Base-by-base conservation (phyloP, 768 basidiomycete genomes). In the Trametes cinnabarina region DNA sequence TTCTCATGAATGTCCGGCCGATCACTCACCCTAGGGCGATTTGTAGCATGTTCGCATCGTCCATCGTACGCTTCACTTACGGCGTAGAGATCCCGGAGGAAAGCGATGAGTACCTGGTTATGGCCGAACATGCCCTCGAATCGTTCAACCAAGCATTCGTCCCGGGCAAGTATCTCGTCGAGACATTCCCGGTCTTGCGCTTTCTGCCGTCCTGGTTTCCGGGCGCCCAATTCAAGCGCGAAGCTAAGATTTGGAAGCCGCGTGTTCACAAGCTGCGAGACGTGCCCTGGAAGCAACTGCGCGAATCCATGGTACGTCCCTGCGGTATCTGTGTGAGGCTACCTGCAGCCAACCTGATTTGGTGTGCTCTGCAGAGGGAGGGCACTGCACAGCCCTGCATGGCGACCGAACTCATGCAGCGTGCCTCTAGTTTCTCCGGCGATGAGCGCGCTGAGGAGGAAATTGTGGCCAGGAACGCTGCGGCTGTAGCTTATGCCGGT, bases 131-230 rank as follows among this genome's bases (percentile, higher is more conserved):
- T 9, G 76, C 77, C 2, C 59, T 75, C 4, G 57, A 69, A 1
- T 63, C 66, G 1, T 61, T 77, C 35, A 64, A 62, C 6, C 56
- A 65, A 14, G 76, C 76, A 0, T 65, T 70, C 1, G 58, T 72
- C 9, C 75, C 76, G 1, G 80, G 78, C 5, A 58, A 69, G 23
- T 81, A 74, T 57, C 65, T 80, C 2, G 79, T 84, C 3, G 80
- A 82, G 43, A 48, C 57, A 9, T 55, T 72, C 23, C 69, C 71
- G 1, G 35, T 58, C n/a, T 58, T 68, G 62, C 46, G 19, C 4
- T 39, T 43, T n/a, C 6, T 55, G 5, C 50, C 44, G 10, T 15
- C 47, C 2, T 41, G 35, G 37, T 10, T 52, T 3, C 53, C 37
- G 3, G 30, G 42, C 3, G 48, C 56, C 12, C 10, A 19, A n/a